Conservation (phyloP, 2,329 filamentous ascomycete genomes). For the Huntiella omanensis region DNA sequence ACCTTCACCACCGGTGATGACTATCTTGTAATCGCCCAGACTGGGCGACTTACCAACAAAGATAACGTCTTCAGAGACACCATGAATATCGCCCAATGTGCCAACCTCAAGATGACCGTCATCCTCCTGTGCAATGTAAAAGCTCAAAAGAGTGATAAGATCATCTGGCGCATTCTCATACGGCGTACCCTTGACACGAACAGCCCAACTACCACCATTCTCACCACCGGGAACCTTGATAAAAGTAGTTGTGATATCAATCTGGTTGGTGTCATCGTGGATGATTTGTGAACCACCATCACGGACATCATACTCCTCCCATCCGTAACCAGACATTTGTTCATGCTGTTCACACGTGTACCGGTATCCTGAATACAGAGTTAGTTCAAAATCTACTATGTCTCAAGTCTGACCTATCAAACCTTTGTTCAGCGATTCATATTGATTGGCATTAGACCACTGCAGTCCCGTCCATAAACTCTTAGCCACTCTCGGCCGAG, state of each 20-base stretch:
- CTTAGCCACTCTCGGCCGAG: constrained; percentile 63
- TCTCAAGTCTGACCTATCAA: constrained; percentile 37
- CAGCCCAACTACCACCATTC: constrained; percentile 83
- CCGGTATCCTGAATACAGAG: constrained; percentile 21
- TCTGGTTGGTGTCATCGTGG: constrained; percentile 68
- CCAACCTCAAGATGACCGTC: constrained; percentile 43
- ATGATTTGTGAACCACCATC: constrained; percentile 78
- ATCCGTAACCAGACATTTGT: constrained; percentile 87
- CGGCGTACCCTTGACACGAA: constrained; percentile 64
- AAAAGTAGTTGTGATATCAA: constrained; percentile 86
- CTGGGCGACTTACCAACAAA: constrained; percentile 51
- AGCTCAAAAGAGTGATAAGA: constrained; percentile 59
- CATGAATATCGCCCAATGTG: constrained; percentile 23
- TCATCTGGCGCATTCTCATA: constrained; percentile 47
- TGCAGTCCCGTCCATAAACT: constrained; percentile 68
- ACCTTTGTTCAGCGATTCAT: constrained; percentile 57
- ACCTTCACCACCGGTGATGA: constrained; percentile 51
- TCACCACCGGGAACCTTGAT: constrained; percentile 76
- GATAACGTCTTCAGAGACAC: constrained; percentile 41
- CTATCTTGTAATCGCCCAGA: constrained; percentile 64
- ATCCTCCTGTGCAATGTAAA: constrained; percentile 69
- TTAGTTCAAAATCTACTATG: not conserved
- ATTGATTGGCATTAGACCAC: constrained; percentile 76
- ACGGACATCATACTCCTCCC: constrained; percentile 90
- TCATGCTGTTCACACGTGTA: constrained; percentile 94